Evolutionary conservation across 352 stramenopile genomes (phyloP), one percentile per base, ranked within the genome.

Genomic region (Phytophthora pluvialis): DNA sequence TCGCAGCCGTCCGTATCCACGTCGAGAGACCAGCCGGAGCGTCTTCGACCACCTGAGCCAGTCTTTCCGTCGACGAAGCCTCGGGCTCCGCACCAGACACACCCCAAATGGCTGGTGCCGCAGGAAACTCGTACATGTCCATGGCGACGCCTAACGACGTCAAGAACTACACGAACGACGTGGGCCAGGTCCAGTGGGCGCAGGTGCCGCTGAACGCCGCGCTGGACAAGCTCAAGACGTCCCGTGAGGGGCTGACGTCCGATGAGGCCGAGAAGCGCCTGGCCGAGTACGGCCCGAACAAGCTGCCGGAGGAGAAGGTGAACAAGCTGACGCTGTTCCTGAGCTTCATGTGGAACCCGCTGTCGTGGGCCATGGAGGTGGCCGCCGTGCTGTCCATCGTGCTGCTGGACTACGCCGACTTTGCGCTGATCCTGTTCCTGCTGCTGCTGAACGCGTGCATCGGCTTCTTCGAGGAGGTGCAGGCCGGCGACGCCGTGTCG

Each of bases 401-500:
- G 54, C 59, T 94, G 46, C 70, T 91, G 46, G 85, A 94, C 60
- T 94, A 91, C 64, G 61, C 82, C 28, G 86, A 93, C 52, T 92
- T 94, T 32, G 80, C 47, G 18, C 57, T 91, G 42, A 91, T 94
- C 42, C 46, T 93, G 35, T 81, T 88, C 45, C 60, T 94, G 56
- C 67, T 92, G 29, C 47, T 94, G 31, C 57, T 91, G 38, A 93
- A 92, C 72, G 75, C 87, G 25, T 73, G 77, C 76, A 89, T 95
- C 66, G 83, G 81, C 3, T 90, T 91, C 72, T 81, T 93, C 46
- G 80, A 97, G 73, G 77, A 88, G 67, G 83, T 94, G 58, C 91
- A 97, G 70, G 90, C 88, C 31, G 90, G 87, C 7, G 83, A 94
- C 56, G 92, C 92, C 28, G 89, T 98, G 48, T 81, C 87, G 38